These are phyloP conservation scores for Candida freyschussii DNA, from an alignment of 1,139 yeast species.

Conservation along the genomic window DNA sequence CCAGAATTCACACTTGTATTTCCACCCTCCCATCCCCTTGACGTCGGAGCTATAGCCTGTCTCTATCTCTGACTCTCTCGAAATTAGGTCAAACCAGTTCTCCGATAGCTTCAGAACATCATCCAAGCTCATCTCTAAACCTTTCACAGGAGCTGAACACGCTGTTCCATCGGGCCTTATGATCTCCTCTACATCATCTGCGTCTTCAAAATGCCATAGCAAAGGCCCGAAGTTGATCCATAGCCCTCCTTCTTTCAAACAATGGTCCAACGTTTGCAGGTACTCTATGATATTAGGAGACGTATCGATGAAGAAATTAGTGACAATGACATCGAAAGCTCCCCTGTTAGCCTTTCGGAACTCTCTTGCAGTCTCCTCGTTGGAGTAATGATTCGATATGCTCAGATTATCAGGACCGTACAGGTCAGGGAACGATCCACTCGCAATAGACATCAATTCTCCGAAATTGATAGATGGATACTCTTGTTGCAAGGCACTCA, in stretches of 20 bases:
- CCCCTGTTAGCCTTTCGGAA: slow-evolving; percentile 39
- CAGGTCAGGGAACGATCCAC: slow-evolving; percentile 76
- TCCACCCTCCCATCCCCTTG: slow-evolving; percentile 50
- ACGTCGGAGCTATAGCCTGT: slow-evolving; percentile 55
- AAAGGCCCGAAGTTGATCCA: slow-evolving; percentile 90
- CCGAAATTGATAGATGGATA: slow-evolving; percentile 41
- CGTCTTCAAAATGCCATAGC: slow-evolving; percentile 79
- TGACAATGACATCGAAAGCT: slow-evolving; percentile 52
- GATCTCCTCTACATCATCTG: slow-evolving; percentile 28
- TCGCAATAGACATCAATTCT: slow-evolving; percentile 67
- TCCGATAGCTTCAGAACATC: slow-evolving; percentile 50
- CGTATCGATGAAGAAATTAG: slow-evolving; percentile 80
- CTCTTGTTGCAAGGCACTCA: slow-evolving; percentile 26
- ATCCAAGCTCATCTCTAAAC: slow-evolving; percentile 60
- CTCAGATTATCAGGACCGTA: slow-evolving; percentile 51
- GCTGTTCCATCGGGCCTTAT: slow-evolving; percentile 28
- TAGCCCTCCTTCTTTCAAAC: slow-evolving; percentile 45
- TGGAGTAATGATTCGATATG: slow-evolving; percentile 36
- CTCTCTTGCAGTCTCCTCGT: slow-evolving; percentile 34
- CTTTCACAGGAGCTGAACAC: slow-evolving; percentile 38
- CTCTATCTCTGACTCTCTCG: slow-evolving; percentile 39
- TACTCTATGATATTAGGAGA: slow-evolving; percentile 71
- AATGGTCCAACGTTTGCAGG: slow-evolving; percentile 49
- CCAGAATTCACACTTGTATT: slow-evolving; percentile 71
- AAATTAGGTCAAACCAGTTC: slow-evolving; percentile 39